Base-by-base conservation (phyloP, 2,329 filamentous ascomycete species). In the Aureobasidium sp. region DNA sequence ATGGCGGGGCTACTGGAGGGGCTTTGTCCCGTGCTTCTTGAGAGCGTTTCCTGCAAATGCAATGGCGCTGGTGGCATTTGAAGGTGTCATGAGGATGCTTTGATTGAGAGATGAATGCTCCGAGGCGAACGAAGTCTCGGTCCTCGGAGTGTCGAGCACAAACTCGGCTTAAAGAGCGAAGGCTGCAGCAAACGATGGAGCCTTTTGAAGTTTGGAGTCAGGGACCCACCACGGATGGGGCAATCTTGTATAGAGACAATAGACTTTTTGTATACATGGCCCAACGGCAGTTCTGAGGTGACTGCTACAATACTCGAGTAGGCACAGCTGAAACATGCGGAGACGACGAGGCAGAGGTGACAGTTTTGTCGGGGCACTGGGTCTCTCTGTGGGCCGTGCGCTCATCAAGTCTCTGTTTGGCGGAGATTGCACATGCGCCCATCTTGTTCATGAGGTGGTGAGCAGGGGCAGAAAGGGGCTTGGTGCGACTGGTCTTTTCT, bases 1-100 rank as follows among this genome's bases (percentile, higher is more conserved):
- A 1, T 85, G 77, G 77, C 88, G 77, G 72, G 94, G 91, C 0
- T 97, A 91, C 74, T 97, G 91, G 79, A 83, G 94, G 68, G 94
- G 94, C 0, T 99, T 99, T 70, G 70, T 96, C 70, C 94, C 94
- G 1, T 97, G 93, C 73, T 96, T 97, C 73, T 73, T 97, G 72
- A 81, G 94, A 67, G 94, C 94, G 3, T 97, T 97, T 74, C 94
- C 94, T 15, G 93, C 94, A 27, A 97, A 97, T 79, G 94, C 92
- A 0, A 88, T 94, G 84, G 93, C 94, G 1, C 76, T 97, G 71
- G 86, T 97, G 60, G 92, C 89, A 31, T 97, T 97, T 79, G 94
- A 99, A 75, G 90, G 87, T 2, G 89, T 94, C 17, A 73, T 75
- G 72, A 66, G 72, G 62, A 64, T 65, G 45, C 62, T 27, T 70